Conservation (phyloP, 1,139 yeast species). For the Blastobotrys buckinghamii region DNA sequence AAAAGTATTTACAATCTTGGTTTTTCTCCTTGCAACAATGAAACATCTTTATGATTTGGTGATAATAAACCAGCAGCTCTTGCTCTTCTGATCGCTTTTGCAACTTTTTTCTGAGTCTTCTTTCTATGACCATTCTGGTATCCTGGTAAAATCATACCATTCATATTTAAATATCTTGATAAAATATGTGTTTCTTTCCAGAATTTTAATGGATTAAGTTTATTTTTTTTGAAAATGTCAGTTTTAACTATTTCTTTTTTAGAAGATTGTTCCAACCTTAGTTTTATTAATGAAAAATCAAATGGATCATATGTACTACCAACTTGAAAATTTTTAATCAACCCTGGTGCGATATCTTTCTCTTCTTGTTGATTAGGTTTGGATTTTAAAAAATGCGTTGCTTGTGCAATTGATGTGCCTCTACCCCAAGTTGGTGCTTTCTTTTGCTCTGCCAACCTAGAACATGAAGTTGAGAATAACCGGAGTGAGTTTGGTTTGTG, state of each 20-base stretch:
- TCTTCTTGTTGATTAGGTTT: constrained; percentile 6
- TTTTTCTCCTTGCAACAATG: constrained; percentile 6
- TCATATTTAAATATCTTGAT: constrained; percentile 49
- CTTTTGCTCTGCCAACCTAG: neutral
- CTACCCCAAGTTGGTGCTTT: neutral
- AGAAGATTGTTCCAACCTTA: constrained; percentile 19
- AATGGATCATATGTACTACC: constrained; percentile 29
- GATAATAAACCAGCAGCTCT: constrained; percentile 65
- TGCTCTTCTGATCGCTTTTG: constrained; percentile 63
- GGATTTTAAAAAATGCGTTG: constrained; percentile 1
- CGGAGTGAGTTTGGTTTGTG: neutral
- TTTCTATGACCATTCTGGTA: constrained; percentile 51
- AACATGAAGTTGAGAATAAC: neutral
- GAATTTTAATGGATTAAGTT: constrained; percentile 29
- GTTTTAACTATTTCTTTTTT: constrained; percentile 22
- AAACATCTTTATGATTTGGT: constrained; percentile 43
- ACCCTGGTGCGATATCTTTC: constrained; percentile 21
- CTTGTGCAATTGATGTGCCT: constrained; percentile 3
- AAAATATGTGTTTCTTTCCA: constrained; percentile 46
- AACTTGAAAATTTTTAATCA: constrained; percentile 22
- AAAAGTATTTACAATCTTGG: neutral
- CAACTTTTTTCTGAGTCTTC: constrained; percentile 53
- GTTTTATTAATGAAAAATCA: constrained; percentile 27
- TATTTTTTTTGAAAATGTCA: constrained; percentile 23
- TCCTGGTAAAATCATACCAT: constrained; percentile 63